Percentiles rank a stretch among this genome's conserved stretches.
Conservation (phyloP, 148 eudicot species). For the Suaeda aralocaspica region DNA sequence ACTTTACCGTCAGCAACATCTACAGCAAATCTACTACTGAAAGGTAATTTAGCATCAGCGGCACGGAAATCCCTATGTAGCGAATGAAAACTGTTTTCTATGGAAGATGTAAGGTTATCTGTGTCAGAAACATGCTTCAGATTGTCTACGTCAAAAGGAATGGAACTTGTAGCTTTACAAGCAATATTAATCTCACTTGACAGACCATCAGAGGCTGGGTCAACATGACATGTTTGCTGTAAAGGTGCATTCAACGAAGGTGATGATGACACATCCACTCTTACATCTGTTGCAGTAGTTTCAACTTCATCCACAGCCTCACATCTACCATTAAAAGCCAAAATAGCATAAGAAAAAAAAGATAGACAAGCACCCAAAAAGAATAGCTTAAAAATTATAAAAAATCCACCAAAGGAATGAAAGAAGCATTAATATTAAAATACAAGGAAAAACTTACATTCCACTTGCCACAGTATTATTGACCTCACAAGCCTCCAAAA, state of each 20-base stretch:
- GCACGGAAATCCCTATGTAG: conserved; percentile 37
- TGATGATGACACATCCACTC: conserved; percentile 20
- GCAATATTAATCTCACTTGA: conserved; percentile 28
- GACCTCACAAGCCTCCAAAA: conserved; percentile 22
- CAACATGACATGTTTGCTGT: conserved; percentile 32
- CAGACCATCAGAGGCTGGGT: conserved; percentile 39
- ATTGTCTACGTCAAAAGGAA: conserved; percentile 38
- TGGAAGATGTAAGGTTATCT: conserved; percentile 25
- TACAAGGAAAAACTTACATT: conserved; percentile 53
- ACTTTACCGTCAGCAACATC: conserved; percentile 24
- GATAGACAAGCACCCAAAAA: conserved; percentile 3
- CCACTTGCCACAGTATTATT: conserved; percentile 28
- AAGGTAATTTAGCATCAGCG: conserved; percentile 37
- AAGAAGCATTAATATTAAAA: not conserved
- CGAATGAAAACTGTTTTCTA: conserved; percentile 29
- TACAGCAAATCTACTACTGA: conserved; percentile 35
- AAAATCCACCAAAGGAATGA: not conserved
- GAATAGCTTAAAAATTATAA: not conserved
- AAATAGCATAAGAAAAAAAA: conserved; percentile 7
- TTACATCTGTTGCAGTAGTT: conserved; percentile 25
- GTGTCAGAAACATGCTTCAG: conserved; percentile 35
- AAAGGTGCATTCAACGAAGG: conserved; percentile 28
- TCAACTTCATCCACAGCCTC: conserved; percentile 32
- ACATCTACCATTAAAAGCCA: conserved; percentile 33
- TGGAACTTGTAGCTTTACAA: not conserved